Percentiles rank a stretch among this genome's conserved stretches.
phyloP scores from a whole-genome alignment of 2,329 filamentous ascomycete species.

The Verticillium nonalfalfae region DNA sequence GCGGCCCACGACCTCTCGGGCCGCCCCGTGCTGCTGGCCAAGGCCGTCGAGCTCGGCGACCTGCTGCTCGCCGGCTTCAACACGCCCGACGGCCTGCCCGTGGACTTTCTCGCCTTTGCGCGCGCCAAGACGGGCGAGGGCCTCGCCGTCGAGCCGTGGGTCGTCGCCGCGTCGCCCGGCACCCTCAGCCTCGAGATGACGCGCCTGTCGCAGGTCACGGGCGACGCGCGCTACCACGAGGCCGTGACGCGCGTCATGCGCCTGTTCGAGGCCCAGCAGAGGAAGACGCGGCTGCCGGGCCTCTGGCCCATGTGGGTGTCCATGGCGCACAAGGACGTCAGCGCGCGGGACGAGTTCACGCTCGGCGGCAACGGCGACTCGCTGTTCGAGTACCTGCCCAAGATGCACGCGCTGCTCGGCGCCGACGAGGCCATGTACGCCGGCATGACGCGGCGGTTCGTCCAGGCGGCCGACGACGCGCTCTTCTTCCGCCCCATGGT shows the following conservation, averaged over 20 bases:
- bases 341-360: conserved; percentile 19
- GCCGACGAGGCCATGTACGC: conserved; percentile 48
- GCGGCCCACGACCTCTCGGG: conserved; percentile 62
- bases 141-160: conserved; percentile 20
- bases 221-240: conserved; percentile 69
- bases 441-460: conserved; percentile 47
- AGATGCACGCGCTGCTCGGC: conserved; percentile 49
- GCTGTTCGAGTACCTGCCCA: conserved; percentile 32
- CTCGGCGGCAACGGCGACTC: conserved; percentile 34
- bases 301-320: conserved; percentile 66
- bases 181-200: conserved; percentile 70
- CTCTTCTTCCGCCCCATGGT: conserved; percentile 57
- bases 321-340: conserved; percentile 41
- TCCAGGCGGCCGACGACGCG: conserved; percentile 48
- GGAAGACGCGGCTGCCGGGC: conserved; percentile 60
- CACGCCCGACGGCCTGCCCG: conserved; percentile 59
- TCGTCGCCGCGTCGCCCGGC: conserved; percentile 40
- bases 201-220: conserved; percentile 65
- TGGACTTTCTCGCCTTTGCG: conserved; percentile 37
- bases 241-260: conserved; percentile 63
- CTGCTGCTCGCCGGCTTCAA: conserved; percentile 62
- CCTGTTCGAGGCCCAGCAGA: conserved; percentile 60
- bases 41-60: conserved; percentile 57
- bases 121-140: conserved; percentile 27
- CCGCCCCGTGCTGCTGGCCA: conserved; percentile 46